These are phyloP conservation scores for Penicillium sp. DNA, from an alignment of 2,329 filamentous ascomycete genomes.

Conservation along the genomic window DNA sequence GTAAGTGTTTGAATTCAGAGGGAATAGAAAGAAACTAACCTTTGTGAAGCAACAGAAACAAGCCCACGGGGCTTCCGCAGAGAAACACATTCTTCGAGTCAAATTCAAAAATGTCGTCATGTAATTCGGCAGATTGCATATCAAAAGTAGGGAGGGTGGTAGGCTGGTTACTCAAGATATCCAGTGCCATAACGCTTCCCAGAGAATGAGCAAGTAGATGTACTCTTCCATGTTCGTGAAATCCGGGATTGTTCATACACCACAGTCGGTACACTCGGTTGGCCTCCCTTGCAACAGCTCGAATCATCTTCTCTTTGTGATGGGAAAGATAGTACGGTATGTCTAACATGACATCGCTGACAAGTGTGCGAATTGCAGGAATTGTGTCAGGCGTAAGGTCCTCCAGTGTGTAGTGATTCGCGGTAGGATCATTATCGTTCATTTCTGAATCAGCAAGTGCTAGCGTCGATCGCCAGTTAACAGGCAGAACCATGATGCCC, in stretches of 20 bases:
- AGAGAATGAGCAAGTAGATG: slow-evolving; percentile 92
- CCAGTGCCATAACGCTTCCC: slow-evolving; percentile 89
- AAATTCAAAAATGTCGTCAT: slow-evolving; percentile 73
- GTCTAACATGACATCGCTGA: slow-evolving; percentile 97
- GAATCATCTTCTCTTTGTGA: slow-evolving; percentile 92
- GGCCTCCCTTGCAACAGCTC: slow-evolving; percentile 81
- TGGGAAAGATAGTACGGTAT: slow-evolving; percentile 97
- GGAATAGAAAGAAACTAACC: slow-evolving; percentile 22
- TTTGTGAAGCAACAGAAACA: slow-evolving; percentile 84
- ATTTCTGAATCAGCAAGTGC: slow-evolving; percentile 77
- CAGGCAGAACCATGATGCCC: slow-evolving; percentile 86
- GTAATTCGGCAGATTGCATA: slow-evolving; percentile 32
- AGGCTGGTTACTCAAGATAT: slow-evolving; percentile 85
- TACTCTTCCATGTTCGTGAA: slow-evolving; percentile 73
- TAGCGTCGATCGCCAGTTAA: slow-evolving; percentile 90
- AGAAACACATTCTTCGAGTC: slow-evolving; percentile 86
- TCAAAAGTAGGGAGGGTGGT: slow-evolving; percentile 58
- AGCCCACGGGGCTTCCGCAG: slow-evolving; percentile 83
- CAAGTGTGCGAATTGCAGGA: slow-evolving; percentile 85
- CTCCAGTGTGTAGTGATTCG: slow-evolving; percentile 66
- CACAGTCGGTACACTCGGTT: slow-evolving; percentile 94
- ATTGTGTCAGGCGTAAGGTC: slow-evolving; percentile 91
- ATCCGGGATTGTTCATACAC: slow-evolving; percentile 90
- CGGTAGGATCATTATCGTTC: slow-evolving; percentile 51
- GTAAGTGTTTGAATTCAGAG: neutral